These are phyloP conservation scores for Canavalia ensiformis DNA, from an alignment of 306 rosid species.

Conservation along the genomic window DNA sequence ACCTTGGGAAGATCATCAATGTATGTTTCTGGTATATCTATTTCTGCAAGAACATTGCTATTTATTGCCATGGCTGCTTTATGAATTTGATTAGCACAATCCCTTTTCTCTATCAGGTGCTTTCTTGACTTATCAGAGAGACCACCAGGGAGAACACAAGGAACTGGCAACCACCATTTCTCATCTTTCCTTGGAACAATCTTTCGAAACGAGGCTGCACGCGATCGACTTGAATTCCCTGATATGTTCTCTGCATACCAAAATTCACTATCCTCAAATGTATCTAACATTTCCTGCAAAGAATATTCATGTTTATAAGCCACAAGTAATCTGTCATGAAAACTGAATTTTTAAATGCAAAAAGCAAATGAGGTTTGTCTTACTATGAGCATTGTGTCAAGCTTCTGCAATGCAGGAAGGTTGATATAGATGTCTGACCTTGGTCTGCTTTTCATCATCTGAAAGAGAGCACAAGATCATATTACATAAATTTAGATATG, in stretches of 20 bases:
- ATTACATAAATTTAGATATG: conserved; percentile 16
- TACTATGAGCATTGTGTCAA: conserved; percentile 94
- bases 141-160: conserved; percentile 88
- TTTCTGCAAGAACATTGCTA: conserved; percentile 78
- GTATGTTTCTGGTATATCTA: conserved; percentile 87
- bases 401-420: conserved; percentile 95
- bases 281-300: conserved; percentile 81
- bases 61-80: conserved; percentile 98
- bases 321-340: conserved; percentile 9
- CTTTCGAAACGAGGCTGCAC: conserved; percentile 74
- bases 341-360: background rate
- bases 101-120: conserved; percentile 77
- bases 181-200: conserved; percentile 77
- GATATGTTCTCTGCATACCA: conserved; percentile 94
- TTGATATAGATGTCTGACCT: conserved; percentile 87
- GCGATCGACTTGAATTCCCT: conserved; percentile 57
- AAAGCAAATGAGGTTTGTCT: conserved; percentile 43
- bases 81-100: conserved; percentile 90
- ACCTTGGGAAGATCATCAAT: conserved; percentile 91
- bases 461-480: conserved; percentile 36
- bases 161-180: conserved; percentile 98
- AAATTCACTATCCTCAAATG: conserved; percentile 80
- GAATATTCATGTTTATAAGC: conserved; percentile 1
- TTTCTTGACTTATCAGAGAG: conserved; percentile 83
- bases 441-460: conserved; percentile 89